Conservation (phyloP, 2,329 filamentous ascomycete species). For the Aspergillus awamori region DNA sequence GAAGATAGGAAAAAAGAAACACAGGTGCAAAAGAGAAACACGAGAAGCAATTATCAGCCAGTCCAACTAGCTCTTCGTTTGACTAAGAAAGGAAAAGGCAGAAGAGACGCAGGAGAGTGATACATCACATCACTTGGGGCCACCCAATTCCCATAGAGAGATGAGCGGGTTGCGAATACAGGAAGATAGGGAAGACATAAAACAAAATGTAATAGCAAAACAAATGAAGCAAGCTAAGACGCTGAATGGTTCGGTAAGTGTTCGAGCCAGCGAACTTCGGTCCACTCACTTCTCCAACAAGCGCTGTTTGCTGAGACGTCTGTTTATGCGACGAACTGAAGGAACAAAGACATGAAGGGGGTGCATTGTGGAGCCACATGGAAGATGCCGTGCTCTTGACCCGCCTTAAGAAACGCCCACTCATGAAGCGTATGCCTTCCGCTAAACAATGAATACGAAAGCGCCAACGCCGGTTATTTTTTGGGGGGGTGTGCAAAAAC, state of each 20-base stretch:
- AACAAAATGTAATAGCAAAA: background rate
- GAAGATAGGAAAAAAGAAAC: background rate
- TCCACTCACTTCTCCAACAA: background rate
- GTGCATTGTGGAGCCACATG: background rate
- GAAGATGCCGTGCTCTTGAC: background rate
- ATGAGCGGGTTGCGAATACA: background rate
- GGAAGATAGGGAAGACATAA: slow-evolving; percentile 10
- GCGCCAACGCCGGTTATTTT: slow-evolving; percentile 10
- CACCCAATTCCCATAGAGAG: background rate
- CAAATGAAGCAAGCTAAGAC: background rate
- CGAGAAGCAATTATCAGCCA: background rate
- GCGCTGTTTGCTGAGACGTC: background rate
- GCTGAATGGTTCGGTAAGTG: background rate
- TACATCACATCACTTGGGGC: background rate
- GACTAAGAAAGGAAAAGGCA: background rate
- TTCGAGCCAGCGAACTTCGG: background rate
- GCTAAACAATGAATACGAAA: background rate
- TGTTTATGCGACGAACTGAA: background rate
- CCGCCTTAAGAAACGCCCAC: background rate
- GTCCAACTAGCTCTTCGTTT: background rate
- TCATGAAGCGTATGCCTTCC: background rate
- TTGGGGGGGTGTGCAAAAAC: background rate
- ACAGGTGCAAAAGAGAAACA: background rate
- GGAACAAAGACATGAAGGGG: background rate
- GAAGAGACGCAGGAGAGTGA: background rate